Evolutionary conservation across 768 basidiomycete species (phyloP), one percentile per base, ranked within the genome.

Genomic region (Pleurotus djamor): DNA sequence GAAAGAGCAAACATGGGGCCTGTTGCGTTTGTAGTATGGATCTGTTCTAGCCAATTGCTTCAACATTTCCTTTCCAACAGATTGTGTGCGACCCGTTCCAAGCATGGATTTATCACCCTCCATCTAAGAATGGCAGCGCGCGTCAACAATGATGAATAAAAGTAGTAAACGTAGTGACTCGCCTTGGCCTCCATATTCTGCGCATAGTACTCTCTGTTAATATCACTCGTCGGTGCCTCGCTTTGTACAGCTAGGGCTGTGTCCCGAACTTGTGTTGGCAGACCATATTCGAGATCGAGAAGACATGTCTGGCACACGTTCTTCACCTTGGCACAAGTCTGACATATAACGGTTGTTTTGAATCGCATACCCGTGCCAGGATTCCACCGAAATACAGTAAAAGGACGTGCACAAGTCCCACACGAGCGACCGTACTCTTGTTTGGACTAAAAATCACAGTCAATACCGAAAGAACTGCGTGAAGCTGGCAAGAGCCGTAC

Each of bases 361-460:
- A 85, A 98, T 33, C 96, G 88, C 71, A 88, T 89, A 44, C 95
- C 96, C 3, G 87, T 77, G 48, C 97, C 97, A 2, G 97, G 96
- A 68, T 98, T 96, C 97, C 97, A 99, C 43, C 94, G 90, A 76
- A 99, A 99, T 65, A 98, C 91, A 50, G 93, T 96, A 76, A 96
- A 96, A 2, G 94, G 97, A 21, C 97, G 84, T 2, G 95, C 94
- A 69, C 97, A 99, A 56, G 96, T 96, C 63, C 98, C 98, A 74
- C 97, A 99, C 56, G 94, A 94, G 32, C 91, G 83, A 4, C 95
- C 97, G 63, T 91, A 96, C 69, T 95, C 91, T 83, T 98, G 97
- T 75, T 98, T 98, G 5, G 93, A 94, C 96, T 98, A 61, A 14
- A 44, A 43, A 61, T 6, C 44, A 58, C 38, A n/a, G 6, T 13